Conservation (phyloP, 768 basidiomycete genomes). For the Tephrocybe sp. region DNA sequence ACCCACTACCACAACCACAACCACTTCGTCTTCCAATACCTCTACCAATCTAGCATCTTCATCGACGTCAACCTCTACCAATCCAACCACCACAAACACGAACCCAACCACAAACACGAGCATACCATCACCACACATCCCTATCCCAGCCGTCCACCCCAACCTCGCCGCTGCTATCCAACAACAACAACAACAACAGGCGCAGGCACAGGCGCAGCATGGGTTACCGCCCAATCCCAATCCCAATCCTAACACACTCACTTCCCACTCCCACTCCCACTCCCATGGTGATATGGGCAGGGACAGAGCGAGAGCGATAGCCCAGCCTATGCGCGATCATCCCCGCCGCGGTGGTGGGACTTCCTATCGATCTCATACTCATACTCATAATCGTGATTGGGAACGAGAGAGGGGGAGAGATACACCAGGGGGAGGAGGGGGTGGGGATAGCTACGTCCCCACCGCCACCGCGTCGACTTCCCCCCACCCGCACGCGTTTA, state of each 20-base stretch:
- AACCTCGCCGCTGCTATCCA: conserved; percentile 1
- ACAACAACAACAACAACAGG: background rate
- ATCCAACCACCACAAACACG: conserved; percentile 16
- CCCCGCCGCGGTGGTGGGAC: background rate
- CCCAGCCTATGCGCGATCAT: background rate
- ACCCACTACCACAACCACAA: too few relatives aligned
- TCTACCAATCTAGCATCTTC: too few relatives aligned
- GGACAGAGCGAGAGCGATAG: background rate
- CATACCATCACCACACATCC: background rate
- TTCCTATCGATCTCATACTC: background rate
- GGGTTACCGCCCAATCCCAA: background rate
- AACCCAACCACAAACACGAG: conserved; percentile 14
- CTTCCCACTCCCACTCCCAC: too few relatives aligned
- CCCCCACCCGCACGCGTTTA: background rate
- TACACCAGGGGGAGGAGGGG: conserved; percentile 10
- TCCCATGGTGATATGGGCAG: background rate
- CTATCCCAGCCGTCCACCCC: too few relatives aligned
- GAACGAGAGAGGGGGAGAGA: conserved; percentile 13
- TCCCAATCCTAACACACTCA: too few relatives aligned
- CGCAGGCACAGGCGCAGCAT: background rate
- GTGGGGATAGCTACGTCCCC: conserved; percentile 7
- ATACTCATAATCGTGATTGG: conserved; percentile 7
- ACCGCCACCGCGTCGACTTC: background rate
- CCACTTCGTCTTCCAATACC: too few relatives aligned
- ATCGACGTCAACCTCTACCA: conserved; percentile 12